Evolutionary conservation across 2,329 filamentous ascomycete species (phyloP), one percentile per base, ranked within the genome.

Genomic region (Stachybotrys chartarum): DNA sequence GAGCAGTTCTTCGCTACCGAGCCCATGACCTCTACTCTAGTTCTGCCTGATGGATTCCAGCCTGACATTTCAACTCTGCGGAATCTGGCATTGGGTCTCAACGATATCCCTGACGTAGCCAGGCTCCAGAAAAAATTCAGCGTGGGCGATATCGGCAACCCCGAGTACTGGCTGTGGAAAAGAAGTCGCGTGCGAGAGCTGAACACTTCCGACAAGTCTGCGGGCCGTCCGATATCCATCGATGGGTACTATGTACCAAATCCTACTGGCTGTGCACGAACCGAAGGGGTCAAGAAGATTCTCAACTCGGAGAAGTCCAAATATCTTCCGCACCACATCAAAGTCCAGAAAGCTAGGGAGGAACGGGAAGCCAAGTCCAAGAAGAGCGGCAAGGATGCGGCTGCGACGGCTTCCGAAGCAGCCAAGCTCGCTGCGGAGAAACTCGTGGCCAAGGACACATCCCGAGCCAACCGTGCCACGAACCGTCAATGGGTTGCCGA

Each of bases 301-400:
- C 81, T 96, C 59, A 95, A 99, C 70, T 90, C 91, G 0, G 94
- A 99, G 70, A 99, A 99, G 76, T 96, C 92, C 31, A 96, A 97
- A 68, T 99, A 99, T 68, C 81, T 99, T 7, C 94, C 94, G 46
- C 94, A 99, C 77, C 92, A 96, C 61, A 94, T 99, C 74, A 96
- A 95, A 67, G 91, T 99, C 18, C 90, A 94, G 70, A 94, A 88
- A 73, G 90, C 88, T 30, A 85, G 92, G 53, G 92, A 97, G 70
- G 91, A 94, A 70, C 88, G 91, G n/a, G 88, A 97, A 70, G 87
- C 86, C n/a, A 78, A 78, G 49, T 83, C 72, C 67, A 88, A 80
- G 75, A 83, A 79, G 75, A 87, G 77, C 62, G 85, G 80, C 57
- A 88, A 84, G 63, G 86, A 89, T 60, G 75, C 82, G 6, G 82